These are phyloP conservation scores for Solanum piurae DNA, from an alignment of 257 asterid genomes.

Conservation along the genomic window DNA sequence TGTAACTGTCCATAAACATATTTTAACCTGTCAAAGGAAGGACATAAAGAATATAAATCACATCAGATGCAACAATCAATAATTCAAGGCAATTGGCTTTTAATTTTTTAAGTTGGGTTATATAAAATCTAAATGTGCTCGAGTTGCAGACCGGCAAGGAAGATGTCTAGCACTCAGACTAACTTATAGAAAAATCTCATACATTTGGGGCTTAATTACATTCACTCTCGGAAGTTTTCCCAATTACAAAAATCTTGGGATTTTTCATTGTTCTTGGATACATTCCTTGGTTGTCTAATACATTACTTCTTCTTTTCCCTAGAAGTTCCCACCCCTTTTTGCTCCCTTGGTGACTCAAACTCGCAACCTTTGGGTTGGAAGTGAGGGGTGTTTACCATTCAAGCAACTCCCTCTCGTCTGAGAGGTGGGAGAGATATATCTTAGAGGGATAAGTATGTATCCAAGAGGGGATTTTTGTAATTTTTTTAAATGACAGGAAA, in stretches of 20 bases:
- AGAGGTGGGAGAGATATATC: background rate
- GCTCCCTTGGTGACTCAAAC: no score
- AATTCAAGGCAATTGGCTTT: background rate
- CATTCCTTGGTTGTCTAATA: background rate
- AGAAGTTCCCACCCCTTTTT: no score
- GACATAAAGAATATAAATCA: background rate
- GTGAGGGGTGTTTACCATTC: no score
- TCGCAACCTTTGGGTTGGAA: no score
- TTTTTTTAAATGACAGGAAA: background rate
- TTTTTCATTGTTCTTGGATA: background rate
- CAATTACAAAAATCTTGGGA: background rate
- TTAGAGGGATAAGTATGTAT: background rate
- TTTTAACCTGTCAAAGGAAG: background rate
- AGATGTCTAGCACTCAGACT: background rate
- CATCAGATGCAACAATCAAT: background rate
- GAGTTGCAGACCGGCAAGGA: background rate
- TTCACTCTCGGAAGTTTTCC: background rate
- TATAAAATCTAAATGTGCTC: background rate
- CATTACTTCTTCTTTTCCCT: background rate
- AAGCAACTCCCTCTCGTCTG: background rate
- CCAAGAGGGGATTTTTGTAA: background rate
- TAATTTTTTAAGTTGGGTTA: background rate
- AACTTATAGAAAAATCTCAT: background rate
- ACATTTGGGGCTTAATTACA: background rate
- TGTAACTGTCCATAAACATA: background rate